phyloP scores from a whole-genome alignment of 257 asterid species.

The Gardenia jasminoides region DNA sequence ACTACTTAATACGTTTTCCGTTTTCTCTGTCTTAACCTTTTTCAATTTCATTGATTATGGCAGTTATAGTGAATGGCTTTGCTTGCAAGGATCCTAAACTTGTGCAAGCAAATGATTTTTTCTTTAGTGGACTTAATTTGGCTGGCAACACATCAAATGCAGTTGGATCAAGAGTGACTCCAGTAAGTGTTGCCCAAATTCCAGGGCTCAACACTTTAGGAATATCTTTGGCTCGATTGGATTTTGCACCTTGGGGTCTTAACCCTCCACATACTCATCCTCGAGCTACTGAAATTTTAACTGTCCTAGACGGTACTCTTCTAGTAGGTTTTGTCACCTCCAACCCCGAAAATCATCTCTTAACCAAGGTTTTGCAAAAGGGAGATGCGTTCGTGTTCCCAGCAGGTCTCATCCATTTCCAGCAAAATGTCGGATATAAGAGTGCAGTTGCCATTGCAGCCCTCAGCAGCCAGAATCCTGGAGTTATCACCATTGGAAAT shows the following conservation, averaged over 20 bases:
- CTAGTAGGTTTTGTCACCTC: slow-evolving; percentile 2
- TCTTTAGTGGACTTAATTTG: background rate
- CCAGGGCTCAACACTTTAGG: slow-evolving; percentile 14
- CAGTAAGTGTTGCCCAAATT: slow-evolving; percentile 3
- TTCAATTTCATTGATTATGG: background rate
- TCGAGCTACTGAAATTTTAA: slow-evolving; percentile 11
- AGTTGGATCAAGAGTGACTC: background rate
- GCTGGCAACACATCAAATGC: slow-evolving; percentile 8
- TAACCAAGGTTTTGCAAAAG: slow-evolving; percentile 1
- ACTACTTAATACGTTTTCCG: too few relatives aligned
- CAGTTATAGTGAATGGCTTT: slow-evolving; percentile 8
- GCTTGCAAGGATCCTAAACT: slow-evolving; percentile 8
- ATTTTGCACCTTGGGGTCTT: slow-evolving; percentile 8
- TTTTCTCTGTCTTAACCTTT: background rate
- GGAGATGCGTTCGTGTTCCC: slow-evolving; percentile 20
- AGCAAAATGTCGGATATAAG: slow-evolving; percentile 4
- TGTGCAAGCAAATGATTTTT: slow-evolving; percentile 4
- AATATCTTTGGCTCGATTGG: slow-evolving; percentile 7
- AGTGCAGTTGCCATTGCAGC: slow-evolving; percentile 11
- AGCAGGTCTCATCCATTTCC: slow-evolving; percentile 19
- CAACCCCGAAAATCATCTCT: slow-evolving; percentile 7
- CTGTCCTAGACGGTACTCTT: background rate
- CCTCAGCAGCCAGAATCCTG: slow-evolving; percentile 3
- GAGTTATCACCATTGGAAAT: slow-evolving; percentile 3
- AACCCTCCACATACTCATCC: slow-evolving; percentile 14